phyloP scores from a whole-genome alignment of 768 basidiomycete species.

The Xanthoconium stramineum region DNA sequence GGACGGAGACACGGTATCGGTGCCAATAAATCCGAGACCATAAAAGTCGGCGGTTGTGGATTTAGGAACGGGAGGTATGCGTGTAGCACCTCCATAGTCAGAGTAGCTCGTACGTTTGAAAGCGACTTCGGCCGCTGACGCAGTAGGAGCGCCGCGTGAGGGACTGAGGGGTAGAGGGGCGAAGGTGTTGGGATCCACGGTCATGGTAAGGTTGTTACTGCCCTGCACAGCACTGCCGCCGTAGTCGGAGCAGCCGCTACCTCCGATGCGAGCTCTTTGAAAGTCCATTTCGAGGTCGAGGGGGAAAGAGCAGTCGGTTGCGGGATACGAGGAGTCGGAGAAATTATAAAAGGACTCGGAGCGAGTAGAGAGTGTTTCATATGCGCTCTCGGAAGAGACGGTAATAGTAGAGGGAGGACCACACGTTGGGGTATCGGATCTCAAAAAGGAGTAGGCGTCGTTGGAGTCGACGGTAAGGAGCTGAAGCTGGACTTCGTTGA shows the following conservation, averaged over 20 bases:
- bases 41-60: constrained; percentile 50
- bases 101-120: constrained; percentile 56
- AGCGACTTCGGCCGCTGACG: constrained; percentile 24
- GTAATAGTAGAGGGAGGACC: constrained; percentile 79
- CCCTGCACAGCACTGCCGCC: constrained; percentile 36
- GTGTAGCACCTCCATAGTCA: constrained; percentile 59
- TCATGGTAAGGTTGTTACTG: constrained; percentile 37
- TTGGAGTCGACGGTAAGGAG: constrained; percentile 61
- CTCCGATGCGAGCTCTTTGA: constrained; percentile 51
- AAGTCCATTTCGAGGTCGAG: constrained; percentile 76
- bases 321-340: constrained; percentile 49
- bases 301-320: constrained; percentile 54
- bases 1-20: constrained; percentile 52
- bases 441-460: constrained; percentile 62
- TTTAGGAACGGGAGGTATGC: constrained; percentile 46
- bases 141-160: constrained; percentile 45
- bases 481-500: constrained; percentile 61
- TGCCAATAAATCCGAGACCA: constrained; percentile 29
- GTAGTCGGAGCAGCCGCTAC: constrained; percentile 51
- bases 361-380: constrained; percentile 63
- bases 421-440: constrained; percentile 59
- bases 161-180: constrained; percentile 54
- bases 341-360: constrained; percentile 72
- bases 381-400: constrained; percentile 72
- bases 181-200: constrained; percentile 58